Conservation (phyloP, 75 land plant genomes). For the Adiantum capillusveneris region DNA sequence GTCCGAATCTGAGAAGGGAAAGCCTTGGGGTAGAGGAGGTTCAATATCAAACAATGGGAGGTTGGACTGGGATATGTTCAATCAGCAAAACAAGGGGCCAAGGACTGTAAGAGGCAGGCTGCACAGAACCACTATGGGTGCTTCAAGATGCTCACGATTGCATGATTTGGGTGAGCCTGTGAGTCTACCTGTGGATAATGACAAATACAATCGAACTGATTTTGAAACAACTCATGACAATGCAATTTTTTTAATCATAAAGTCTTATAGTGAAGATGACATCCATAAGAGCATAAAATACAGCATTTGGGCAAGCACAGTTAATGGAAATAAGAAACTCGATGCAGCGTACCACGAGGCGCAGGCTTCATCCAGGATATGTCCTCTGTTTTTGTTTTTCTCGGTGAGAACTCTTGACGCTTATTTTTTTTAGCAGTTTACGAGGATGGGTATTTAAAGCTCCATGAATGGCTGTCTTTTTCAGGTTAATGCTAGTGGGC, state of each 20-base stretch:
- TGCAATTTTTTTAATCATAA: constrained; percentile 53
- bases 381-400: constrained; percentile 34
- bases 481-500: constrained; percentile 59
- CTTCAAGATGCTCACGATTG: too few species aligned
- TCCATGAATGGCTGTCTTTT: constrained; percentile 1
- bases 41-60: too few species aligned
- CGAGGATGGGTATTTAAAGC: too few species aligned
- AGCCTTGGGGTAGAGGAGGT: too few species aligned
- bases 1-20: too few species aligned
- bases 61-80: too few species aligned
- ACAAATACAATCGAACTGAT: constrained; percentile 44
- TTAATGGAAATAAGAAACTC: constrained; percentile 60
- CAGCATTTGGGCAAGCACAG: constrained; percentile 62
- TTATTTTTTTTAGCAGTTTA: neutral
- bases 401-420: constrained; percentile 18
- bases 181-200: constrained; percentile 20
- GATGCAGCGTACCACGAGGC: constrained; percentile 46
- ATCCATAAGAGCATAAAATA: constrained; percentile 69
- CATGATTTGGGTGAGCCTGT: too few species aligned
- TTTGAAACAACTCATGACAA: constrained; percentile 41
- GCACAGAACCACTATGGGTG: too few species aligned
- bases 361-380: constrained; percentile 4
- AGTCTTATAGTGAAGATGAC: constrained; percentile 73
- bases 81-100: too few species aligned
- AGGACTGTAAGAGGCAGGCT: too few species aligned